Base-by-base conservation (phyloP, 371 early-diverging fungal genomes). In the Batrachochytrium dendrobatidis region DNA sequence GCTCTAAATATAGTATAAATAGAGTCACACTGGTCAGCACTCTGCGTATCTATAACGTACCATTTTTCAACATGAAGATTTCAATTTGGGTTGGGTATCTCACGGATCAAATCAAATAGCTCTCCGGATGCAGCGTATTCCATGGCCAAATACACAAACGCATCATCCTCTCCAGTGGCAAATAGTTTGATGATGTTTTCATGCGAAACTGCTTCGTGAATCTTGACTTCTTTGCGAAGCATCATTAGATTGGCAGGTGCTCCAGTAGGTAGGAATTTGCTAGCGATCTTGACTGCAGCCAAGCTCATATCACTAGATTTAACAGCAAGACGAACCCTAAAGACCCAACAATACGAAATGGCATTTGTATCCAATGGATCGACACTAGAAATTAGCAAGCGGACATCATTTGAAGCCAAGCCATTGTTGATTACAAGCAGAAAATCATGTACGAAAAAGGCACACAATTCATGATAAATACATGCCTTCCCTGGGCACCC, bases 51-150 rank as follows among this genome's bases (percentile, higher is more conserved):
- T 25, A 7, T 32, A 6, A 5, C 35, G n/a, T n/a, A n/a, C n/a
- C n/a, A n/a, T n/a, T n/a, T n/a, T n/a, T n/a, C n/a, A n/a, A n/a
- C n/a, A n/a, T n/a, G n/a, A n/a, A n/a, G n/a, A 30, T 18, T 15
- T 35, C 28, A 20, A 0, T 4, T n/a, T 1, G 6, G 29, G 30
- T 25, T 24, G 10, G 29, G 1, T 0, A 29, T 25, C 32, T 30
- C 57, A 83, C 83, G 79, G 29, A 85, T 85, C 45, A 71, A 69
- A 61, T 85, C 84, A 68, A 85, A 85, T 44, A 85, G 62, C 61
- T 85, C 85, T 26, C 85, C 85, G 12, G 73, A 80, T 7, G 74
- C 77, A 0, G 83, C 83, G 48, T 74, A 80, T 57, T 85, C 85
- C 63, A 83, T 67, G 39, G 81, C 65, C 31, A 83, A 45, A 45